phyloP scores from a whole-genome alignment of 78 protist genomes.

The Dictyostelium firmibasis region DNA sequence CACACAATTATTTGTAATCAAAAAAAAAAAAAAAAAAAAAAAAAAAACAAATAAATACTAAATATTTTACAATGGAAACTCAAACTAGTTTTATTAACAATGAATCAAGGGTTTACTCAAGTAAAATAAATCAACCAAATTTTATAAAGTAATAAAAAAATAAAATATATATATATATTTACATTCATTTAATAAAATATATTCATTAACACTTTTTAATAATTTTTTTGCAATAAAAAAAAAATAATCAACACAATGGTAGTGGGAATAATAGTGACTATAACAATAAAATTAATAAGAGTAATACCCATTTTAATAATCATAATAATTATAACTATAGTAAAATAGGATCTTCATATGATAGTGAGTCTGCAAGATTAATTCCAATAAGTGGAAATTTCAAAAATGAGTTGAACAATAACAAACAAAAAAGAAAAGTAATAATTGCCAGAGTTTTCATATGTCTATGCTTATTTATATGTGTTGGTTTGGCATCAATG shows the following conservation, averaged over 20 bases:
- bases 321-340: background rate
- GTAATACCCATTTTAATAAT: background rate
- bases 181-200: no score
- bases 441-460: background rate
- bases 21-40: background rate
- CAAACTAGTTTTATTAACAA: background rate
- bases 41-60: background rate
- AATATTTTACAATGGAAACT: no score
- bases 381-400: background rate
- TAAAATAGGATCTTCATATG: background rate
- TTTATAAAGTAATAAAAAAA: background rate
- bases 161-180: background rate
- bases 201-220: no score
- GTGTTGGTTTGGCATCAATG: background rate
- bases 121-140: background rate
- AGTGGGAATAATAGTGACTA: background rate
- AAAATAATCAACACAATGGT: no score
- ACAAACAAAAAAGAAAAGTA: background rate
- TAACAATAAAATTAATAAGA: background rate
- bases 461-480: background rate
- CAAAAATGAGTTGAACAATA: background rate
- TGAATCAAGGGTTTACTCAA: background rate
- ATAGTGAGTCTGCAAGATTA: background rate
- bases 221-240: no score
- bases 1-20: background rate